Evolutionary conservation across 2,329 filamentous ascomycete species (phyloP).

Genomic region (Elsinoe perseae): DNA sequence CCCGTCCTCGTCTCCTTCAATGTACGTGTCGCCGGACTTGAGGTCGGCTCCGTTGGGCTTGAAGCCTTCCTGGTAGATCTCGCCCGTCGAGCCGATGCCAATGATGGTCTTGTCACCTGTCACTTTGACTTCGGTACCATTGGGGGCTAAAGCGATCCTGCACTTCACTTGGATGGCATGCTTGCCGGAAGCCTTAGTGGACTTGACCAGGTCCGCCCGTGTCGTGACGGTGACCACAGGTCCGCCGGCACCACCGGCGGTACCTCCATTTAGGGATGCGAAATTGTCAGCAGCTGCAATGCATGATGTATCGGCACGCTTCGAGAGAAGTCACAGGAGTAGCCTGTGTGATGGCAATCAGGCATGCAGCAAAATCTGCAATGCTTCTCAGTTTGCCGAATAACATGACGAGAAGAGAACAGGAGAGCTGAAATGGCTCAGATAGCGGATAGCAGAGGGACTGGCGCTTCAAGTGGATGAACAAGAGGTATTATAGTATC

Average conservation of each 20-base stretch:
- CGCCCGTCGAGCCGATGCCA: conserved; percentile 21
- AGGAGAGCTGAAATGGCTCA: too few species aligned
- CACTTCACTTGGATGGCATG: conserved; percentile 22
- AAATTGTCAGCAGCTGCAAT: conserved; percentile 20
- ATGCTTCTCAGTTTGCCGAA: neutral
- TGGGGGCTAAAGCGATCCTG: conserved; percentile 19
- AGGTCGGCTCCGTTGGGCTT: conserved; percentile 21
- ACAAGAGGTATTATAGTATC: neutral
- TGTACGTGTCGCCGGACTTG: conserved; percentile 19
- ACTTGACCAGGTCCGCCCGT: conserved; percentile 21
- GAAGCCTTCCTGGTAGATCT: conserved; percentile 22
- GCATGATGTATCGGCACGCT: neutral
- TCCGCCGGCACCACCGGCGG: conserved; percentile 22
- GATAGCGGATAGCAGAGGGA: neutral
- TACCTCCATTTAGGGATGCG: conserved; percentile 23
- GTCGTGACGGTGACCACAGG: conserved; percentile 21
- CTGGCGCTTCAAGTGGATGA: neutral
- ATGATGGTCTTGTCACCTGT: conserved; percentile 24
- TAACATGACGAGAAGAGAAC: neutral
- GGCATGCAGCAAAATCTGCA: neutral
- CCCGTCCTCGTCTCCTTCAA: conserved; percentile 19
- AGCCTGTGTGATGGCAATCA: neutral
- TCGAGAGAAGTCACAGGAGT: neutral
- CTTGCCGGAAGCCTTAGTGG: conserved; percentile 21
- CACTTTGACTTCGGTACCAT: conserved; percentile 22